These are phyloP conservation scores for Lachnellula subtilissima DNA, from an alignment of 2,329 filamentous ascomycete genomes.

Conservation along the genomic window DNA sequence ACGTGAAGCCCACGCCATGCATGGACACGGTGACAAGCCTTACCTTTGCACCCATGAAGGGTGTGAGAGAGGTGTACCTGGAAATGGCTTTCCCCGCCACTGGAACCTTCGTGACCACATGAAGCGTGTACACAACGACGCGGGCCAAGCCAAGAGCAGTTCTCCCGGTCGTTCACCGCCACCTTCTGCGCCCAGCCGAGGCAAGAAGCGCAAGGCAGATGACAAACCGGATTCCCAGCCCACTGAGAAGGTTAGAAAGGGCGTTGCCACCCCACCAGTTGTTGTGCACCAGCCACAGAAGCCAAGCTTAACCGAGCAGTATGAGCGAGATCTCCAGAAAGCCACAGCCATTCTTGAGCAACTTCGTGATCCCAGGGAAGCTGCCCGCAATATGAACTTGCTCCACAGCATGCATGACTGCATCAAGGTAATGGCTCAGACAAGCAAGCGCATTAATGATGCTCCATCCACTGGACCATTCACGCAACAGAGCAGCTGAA, in stretches of 20 bases:
- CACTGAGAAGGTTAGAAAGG: slow-evolving; percentile 25
- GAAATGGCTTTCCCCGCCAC: slow-evolving; percentile 87
- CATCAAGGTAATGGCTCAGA: slow-evolving; percentile 29
- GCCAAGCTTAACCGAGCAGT: slow-evolving; percentile 26
- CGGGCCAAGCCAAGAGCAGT: slow-evolving; percentile 25
- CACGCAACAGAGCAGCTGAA: slow-evolving; percentile 25
- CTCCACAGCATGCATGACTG: slow-evolving; percentile 24
- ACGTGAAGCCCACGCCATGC: slow-evolving; percentile 91
- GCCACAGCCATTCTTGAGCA: slow-evolving; percentile 25
- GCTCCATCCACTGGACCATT: slow-evolving; percentile 15
- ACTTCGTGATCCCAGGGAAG: slow-evolving; percentile 24
- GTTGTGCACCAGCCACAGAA: slow-evolving; percentile 22
- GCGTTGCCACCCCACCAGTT: slow-evolving; percentile 21
- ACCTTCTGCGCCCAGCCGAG: slow-evolving; percentile 18
- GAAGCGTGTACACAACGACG: slow-evolving; percentile 76
- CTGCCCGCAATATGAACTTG: slow-evolving; percentile 20
- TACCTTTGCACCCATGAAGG: slow-evolving; percentile 84
- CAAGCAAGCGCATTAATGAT: slow-evolving; percentile 23
- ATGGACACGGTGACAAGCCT: slow-evolving; percentile 89
- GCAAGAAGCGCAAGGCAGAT: slow-evolving; percentile 30
- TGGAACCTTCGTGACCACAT: slow-evolving; percentile 98
- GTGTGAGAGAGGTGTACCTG: slow-evolving; percentile 75
- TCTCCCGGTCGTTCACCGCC: slow-evolving; percentile 24
- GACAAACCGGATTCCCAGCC: slow-evolving; percentile 18
- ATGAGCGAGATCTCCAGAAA: slow-evolving; percentile 24